These are phyloP conservation scores for Lentinula sp. DNA, from an alignment of 768 basidiomycete species.

Conservation along the genomic window DNA sequence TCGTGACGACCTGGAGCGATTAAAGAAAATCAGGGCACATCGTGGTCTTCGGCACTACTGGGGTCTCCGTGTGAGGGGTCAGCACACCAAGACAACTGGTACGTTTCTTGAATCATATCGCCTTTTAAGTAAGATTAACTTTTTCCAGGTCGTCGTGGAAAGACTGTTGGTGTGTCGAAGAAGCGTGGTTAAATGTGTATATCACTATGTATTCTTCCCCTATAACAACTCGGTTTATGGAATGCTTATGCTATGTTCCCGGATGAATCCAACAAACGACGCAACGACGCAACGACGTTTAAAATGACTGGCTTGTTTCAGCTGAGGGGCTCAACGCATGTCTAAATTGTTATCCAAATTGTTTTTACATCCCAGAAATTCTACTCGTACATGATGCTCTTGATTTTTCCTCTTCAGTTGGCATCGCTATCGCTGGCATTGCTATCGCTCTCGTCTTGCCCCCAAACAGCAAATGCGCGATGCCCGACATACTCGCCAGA, in stretches of 20 bases:
- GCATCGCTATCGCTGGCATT: slow-evolving; percentile 69
- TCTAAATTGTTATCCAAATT: neutral
- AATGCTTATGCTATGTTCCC: neutral
- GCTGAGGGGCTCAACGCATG: too few species aligned
- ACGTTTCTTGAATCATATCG: slow-evolving; percentile 17
- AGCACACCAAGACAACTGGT: slow-evolving; percentile 99
- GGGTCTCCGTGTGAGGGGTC: slow-evolving; percentile 94
- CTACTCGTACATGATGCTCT: neutral
- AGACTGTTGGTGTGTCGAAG: slow-evolving; percentile 96
- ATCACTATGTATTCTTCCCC: slow-evolving; percentile 1
- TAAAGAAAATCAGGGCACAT: slow-evolving; percentile 99
- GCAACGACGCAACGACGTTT: too few species aligned
- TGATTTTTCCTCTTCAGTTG: neutral
- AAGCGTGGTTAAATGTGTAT: slow-evolving; percentile 51
- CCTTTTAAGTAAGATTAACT: slow-evolving; percentile 1
- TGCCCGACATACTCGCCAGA: slow-evolving; percentile 34
- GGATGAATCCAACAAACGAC: too few species aligned
- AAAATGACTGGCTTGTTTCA: too few species aligned
- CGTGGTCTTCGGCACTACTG: slow-evolving; percentile 90
- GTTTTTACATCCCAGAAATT: neutral
- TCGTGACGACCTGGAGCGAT: slow-evolving; percentile 94
- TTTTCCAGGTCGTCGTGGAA: slow-evolving; percentile 78
- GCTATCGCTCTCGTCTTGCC: slow-evolving; percentile 85
- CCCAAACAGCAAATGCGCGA: slow-evolving; percentile 80
- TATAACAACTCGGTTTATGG: neutral